A percentile compares a stretch with the other conserved stretches of the same genome.
These are phyloP conservation scores for Calonectria leucothoes DNA, from an alignment of 2,329 filamentous ascomycete genomes.

Conservation along the genomic window DNA sequence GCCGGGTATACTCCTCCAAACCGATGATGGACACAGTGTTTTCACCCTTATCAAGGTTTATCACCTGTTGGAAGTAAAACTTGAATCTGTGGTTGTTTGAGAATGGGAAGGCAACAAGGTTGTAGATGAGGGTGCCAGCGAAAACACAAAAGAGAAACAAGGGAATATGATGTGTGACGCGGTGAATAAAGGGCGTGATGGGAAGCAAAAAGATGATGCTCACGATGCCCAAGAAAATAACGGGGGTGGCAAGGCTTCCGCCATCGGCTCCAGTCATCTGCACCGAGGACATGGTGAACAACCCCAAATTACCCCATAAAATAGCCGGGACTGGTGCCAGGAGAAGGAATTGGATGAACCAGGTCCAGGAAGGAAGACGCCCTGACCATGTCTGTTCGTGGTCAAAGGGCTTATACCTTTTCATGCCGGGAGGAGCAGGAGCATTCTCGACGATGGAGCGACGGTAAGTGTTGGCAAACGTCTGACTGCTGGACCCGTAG, in stretches of 20 bases:
- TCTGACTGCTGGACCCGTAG: conserved; percentile 53
- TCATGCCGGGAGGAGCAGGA: conserved; percentile 34
- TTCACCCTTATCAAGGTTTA: conserved; percentile 80
- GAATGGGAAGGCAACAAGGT: conserved; percentile 89
- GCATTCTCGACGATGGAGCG: conserved; percentile 55
- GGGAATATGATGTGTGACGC: conserved; percentile 85
- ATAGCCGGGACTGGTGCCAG: conserved; percentile 83
- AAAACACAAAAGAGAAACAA: conserved; percentile 80
- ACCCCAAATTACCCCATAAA: conserved; percentile 79
- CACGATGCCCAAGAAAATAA: conserved; percentile 75
- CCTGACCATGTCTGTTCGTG: conserved; percentile 89
- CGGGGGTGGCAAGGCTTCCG: conserved; percentile 75
- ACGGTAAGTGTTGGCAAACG: conserved; percentile 67
- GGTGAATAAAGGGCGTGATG: conserved; percentile 85
- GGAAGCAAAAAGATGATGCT: conserved; percentile 81
- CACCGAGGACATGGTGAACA: conserved; percentile 78
- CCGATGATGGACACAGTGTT: conserved; percentile 79
- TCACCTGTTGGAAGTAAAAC: conserved; percentile 84
- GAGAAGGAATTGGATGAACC: conserved; percentile 87
- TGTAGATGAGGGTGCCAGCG: conserved; percentile 83
- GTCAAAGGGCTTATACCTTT: conserved; percentile 62
- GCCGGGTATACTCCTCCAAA: conserved; percentile 72
- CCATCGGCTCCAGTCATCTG: conserved; percentile 90
- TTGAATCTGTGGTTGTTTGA: conserved; percentile 84
- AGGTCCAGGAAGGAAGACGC: conserved; percentile 83